Conservation (phyloP, 805 yeast species). For the Wickerhamiella australiensis region DNA sequence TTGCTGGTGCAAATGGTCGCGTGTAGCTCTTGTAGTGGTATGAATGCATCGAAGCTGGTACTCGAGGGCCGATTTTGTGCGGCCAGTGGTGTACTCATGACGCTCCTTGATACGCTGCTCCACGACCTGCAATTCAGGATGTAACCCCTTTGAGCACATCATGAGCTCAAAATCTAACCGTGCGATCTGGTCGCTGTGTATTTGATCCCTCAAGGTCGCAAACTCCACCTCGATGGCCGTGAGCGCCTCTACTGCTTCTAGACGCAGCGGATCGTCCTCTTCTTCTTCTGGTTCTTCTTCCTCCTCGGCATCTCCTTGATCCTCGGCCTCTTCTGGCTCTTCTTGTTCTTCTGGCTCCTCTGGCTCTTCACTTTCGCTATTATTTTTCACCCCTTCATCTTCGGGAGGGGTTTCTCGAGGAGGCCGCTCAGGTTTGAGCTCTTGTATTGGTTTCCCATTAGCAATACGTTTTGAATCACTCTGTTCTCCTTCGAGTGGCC, state of each 20-base stretch:
- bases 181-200: constrained; percentile 71
- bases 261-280: constrained; percentile 31
- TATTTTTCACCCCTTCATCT: not conserved
- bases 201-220: constrained; percentile 70
- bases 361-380: constrained; percentile 8
- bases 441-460: not conserved
- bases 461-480: not conserved
- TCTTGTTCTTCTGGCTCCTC: constrained; percentile 2
- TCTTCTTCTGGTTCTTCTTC: constrained; percentile 21
- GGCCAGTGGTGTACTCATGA: constrained; percentile 54
- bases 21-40: constrained; percentile 64
- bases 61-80: constrained; percentile 39
- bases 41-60: constrained; percentile 68
- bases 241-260: constrained; percentile 57
- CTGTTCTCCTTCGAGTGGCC: constrained; percentile 1
- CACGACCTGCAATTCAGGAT: constrained; percentile 73
- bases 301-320: constrained; percentile 15
- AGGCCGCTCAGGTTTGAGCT: not conserved
- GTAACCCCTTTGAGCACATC: constrained; percentile 78
- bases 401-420: not conserved
- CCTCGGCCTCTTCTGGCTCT: constrained; percentile 15
- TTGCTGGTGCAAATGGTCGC: constrained; percentile 77
- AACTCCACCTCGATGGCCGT: constrained; percentile 75
- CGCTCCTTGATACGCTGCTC: constrained; percentile 59
- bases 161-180: constrained; percentile 72